phyloP scores from a whole-genome alignment of 164 flowering plant genomes.

The Warburgia ugandensis region DNA sequence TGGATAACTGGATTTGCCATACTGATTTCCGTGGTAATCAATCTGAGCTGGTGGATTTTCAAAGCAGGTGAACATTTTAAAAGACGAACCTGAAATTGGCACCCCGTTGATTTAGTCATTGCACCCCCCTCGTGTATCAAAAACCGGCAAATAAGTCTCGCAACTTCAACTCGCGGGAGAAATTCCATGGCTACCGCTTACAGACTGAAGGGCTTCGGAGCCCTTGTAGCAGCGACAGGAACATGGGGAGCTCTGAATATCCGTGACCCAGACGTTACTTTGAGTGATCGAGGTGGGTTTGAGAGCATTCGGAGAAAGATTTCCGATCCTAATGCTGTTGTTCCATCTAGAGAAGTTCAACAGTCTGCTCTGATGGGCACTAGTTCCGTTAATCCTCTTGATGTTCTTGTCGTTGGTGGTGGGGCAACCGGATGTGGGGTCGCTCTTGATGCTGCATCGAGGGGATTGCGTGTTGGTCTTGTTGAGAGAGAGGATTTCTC shows the following conservation, averaged over 20 bases:
- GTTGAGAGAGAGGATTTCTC: constrained; percentile 96
- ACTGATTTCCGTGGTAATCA: too few species aligned
- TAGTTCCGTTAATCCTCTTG: constrained; percentile 61
- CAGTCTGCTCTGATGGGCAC: constrained; percentile 57
- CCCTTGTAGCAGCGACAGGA: constrained; percentile 35
- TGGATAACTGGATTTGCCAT: too few species aligned
- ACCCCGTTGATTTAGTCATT: too few species aligned
- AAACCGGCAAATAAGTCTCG: too few species aligned
- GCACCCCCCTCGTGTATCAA: too few species aligned
- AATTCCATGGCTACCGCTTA: constrained; percentile 26
- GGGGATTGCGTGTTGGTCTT: constrained; percentile 94
- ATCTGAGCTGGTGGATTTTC: too few species aligned
- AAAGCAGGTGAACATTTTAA: too few species aligned
- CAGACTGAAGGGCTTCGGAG: constrained; percentile 53
- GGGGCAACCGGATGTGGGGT: constrained; percentile 96
- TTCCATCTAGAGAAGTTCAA: constrained; percentile 62
- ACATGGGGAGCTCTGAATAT: constrained; percentile 20
- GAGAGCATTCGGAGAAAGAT: constrained; percentile 37
- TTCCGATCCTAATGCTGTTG: constrained; percentile 37
- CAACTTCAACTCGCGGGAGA: too few species aligned
- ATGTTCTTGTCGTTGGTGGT: constrained; percentile 85
- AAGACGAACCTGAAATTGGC: too few species aligned
- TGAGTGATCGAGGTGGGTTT: constrained; percentile 38
- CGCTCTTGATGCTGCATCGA: constrained; percentile 77
- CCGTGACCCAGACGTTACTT: constrained; percentile 27